phyloP scores from a whole-genome alignment of 2,329 filamentous ascomycete species.

The Trichoderma arundinaceum region DNA sequence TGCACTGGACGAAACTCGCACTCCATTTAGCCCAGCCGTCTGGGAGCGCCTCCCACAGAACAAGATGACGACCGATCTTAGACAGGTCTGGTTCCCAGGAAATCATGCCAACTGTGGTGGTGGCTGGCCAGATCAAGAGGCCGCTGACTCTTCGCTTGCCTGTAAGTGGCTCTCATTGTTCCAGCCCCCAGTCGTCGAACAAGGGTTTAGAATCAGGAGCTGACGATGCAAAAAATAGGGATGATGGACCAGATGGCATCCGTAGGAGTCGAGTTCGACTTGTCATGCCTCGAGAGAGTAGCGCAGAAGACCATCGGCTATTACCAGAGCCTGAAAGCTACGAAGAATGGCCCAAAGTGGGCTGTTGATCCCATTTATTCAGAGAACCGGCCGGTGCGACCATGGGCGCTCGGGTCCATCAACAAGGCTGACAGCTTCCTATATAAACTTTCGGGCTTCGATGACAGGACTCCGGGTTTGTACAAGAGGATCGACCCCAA shows the following conservation, averaged over 20 bases:
- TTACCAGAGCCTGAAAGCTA: slow-evolving; percentile 39
- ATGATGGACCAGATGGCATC: slow-evolving; percentile 63
- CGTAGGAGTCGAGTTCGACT: slow-evolving; percentile 57
- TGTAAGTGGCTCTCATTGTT: slow-evolving; percentile 41
- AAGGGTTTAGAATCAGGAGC: background rate
- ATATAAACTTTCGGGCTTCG: slow-evolving; percentile 53
- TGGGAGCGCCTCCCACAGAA: slow-evolving; percentile 55
- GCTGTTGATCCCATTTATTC: slow-evolving; percentile 56
- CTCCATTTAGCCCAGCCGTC: slow-evolving; percentile 60
- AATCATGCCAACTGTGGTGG: slow-evolving; percentile 74
- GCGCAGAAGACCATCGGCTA: slow-evolving; percentile 44
- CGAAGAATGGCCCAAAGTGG: slow-evolving; percentile 44
- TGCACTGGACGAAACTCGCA: slow-evolving; percentile 61
- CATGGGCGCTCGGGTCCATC: slow-evolving; percentile 56
- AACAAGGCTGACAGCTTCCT: slow-evolving; percentile 47
- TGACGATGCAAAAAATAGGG: slow-evolving; percentile 44
- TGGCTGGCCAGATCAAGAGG: slow-evolving; percentile 62
- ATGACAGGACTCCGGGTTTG: slow-evolving; percentile 54
- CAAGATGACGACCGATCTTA: slow-evolving; percentile 50
- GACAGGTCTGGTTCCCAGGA: slow-evolving; percentile 71
- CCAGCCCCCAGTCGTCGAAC: background rate
- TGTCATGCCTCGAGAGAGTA: slow-evolving; percentile 49
- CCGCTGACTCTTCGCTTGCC: slow-evolving; percentile 48
- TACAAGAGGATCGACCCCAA: slow-evolving; percentile 54
- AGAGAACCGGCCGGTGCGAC: slow-evolving; percentile 54